Percentiles rank a stretch among this genome's conserved stretches.
These are phyloP conservation scores for Curvularia verruculosa DNA, from an alignment of 2,329 filamentous ascomycete species.

Conservation along the genomic window DNA sequence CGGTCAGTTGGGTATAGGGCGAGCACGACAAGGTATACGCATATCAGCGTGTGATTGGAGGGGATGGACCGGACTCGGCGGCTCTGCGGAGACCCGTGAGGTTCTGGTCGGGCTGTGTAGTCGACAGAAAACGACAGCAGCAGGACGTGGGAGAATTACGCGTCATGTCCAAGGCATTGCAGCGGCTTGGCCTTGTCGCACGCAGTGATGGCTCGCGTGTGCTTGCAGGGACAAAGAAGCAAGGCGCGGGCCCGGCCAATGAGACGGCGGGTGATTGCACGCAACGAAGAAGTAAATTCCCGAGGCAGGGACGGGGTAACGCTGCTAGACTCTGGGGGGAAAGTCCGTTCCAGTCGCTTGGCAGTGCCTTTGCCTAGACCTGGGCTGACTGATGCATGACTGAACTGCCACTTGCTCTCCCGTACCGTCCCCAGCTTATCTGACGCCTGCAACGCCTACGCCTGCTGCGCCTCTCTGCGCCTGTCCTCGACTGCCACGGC, in stretches of 20 bases:
- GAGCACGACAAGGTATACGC: neutral
- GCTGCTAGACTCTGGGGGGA: neutral
- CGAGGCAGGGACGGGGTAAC: conserved; percentile 3
- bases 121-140: conserved; percentile 22
- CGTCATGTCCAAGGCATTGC: conserved; percentile 32
- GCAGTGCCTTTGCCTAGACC: neutral
- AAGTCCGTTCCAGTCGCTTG: too few species aligned
- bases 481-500: neutral
- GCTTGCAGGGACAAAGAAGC: conserved; percentile 16
- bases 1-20: conserved; percentile 2
- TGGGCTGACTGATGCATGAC: conserved; percentile 1
- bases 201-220: conserved; percentile 23
- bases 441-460: neutral
- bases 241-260: conserved; percentile 15
- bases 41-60: conserved; percentile 7
- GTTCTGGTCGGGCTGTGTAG: conserved; percentile 26
- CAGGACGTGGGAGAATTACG: conserved; percentile 25
- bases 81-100: conserved; percentile 38
- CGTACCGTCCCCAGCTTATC: neutral
- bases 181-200: conserved; percentile 29
- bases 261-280: conserved; percentile 7
- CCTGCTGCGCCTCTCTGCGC: neutral
- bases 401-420: neutral
- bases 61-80: conserved; percentile 27
- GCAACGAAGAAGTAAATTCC: conserved; percentile 2